Base-by-base conservation (phyloP, 2,329 filamentous ascomycete species). In the Colletotrichum spinosum region DNA sequence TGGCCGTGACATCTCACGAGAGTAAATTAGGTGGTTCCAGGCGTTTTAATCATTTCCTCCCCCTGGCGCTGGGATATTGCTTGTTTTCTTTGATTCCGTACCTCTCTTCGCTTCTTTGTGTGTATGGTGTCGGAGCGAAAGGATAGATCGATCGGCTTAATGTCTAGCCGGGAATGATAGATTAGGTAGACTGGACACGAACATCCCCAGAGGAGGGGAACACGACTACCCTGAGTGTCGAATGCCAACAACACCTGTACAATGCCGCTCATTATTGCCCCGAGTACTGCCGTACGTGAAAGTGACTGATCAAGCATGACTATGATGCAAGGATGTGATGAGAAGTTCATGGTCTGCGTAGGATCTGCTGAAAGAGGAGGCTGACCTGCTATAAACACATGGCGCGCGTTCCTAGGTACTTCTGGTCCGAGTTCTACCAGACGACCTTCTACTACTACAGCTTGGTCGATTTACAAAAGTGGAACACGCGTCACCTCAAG, bases 1-100 rank as follows among this genome's bases (percentile, higher is more conserved):
- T 76, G 96, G 96, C 68, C 94, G 96, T 78, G 96, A 99, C 75
- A 93, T 98, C 55, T 95, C 92, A 49, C 87, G 92, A 74, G 92
- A 95, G 81, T 94, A 89, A 77, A 70, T 57, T 41, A 51, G 37
- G 37, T 65, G 34, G 39, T 51, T 65, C 41, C 49, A 53, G 62
- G 62, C 58, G 58, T 65, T 62, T 46, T 53, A 49, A 53, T 56
- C 39, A 34, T 53, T 52, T 48, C 44, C 41, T 42, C 39, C 58
- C 52, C 57, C 42, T 44, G 58, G 52, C 46, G 48, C 62, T 53
- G 62, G 58, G 58, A 53, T 42, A 37, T 42, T 41, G 56, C 52
- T 37, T 61, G 51, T 61, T 37, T 56, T 45, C 41, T 60, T 52
- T 60, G 25, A 50, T 17, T 25, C 33, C 35, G 38, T 12, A 33